Evolutionary conservation across 2,329 filamentous ascomycete genomes (phyloP).

Genomic region (Claviceps humidiphila): DNA sequence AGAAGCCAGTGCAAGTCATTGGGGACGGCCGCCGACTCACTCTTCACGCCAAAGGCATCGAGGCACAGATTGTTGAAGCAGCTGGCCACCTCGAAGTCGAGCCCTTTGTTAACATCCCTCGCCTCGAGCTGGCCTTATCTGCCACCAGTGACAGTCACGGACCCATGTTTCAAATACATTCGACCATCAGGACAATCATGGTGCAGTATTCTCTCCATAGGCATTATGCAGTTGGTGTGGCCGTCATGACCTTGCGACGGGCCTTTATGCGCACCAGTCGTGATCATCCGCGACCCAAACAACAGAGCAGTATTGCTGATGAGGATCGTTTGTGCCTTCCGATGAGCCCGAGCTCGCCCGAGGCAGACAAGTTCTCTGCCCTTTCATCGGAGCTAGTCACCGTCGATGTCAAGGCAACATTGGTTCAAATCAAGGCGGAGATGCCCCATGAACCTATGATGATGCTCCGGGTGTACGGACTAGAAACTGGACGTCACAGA

Average conservation of each 20-base stretch:
- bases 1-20: slow-evolving; percentile 40
- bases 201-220: slow-evolving; percentile 87
- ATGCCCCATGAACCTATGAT: slow-evolving; percentile 83
- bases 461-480: slow-evolving; percentile 75
- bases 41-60: slow-evolving; percentile 69
- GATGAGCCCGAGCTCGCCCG: slow-evolving; percentile 13
- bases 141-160: slow-evolving; percentile 79
- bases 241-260: slow-evolving; percentile 58
- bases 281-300: slow-evolving; percentile 23
- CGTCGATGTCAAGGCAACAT: slow-evolving; percentile 65
- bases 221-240: slow-evolving; percentile 80
- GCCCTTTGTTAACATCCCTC: slow-evolving; percentile 73
- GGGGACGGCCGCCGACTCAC: slow-evolving; percentile 72
- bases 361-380: slow-evolving; percentile 21
- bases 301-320: slow-evolving; percentile 15
- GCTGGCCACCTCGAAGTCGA: slow-evolving; percentile 73
- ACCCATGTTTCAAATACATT: slow-evolving; percentile 76
- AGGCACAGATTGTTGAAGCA: slow-evolving; percentile 82
- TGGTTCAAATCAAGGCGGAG: slow-evolving; percentile 78
- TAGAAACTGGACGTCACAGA: slow-evolving; percentile 74
- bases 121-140: slow-evolving; percentile 74
- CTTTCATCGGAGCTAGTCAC: slow-evolving; percentile 54
- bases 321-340: slow-evolving; percentile 21
- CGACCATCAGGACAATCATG: slow-evolving; percentile 63
- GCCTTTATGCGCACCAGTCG: slow-evolving; percentile 47